Evolutionary conservation across 306 rosid genomes (phyloP), one percentile per base, ranked within the genome.

Genomic region (Quillaja saponaria): DNA sequence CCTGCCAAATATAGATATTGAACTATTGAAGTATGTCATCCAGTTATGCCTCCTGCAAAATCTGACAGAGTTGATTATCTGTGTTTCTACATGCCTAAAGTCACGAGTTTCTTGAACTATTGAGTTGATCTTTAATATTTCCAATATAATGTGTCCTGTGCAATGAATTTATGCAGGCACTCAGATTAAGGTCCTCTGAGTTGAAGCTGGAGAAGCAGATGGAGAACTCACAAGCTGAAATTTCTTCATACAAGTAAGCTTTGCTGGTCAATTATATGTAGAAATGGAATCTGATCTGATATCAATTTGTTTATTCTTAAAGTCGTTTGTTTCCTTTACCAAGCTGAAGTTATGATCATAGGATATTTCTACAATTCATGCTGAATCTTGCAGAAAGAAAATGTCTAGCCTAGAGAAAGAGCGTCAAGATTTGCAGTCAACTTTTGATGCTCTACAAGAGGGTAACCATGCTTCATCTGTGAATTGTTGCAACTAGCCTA

Each of bases 121-220:
- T 25, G 31, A 25, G 31, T 25, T 25, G 3, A 25, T 2, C 31
- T 25, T 25, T 25, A 1, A 25, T 25, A 25, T 25, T 25, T 25
- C 31, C 31, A 25, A 4, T 25, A 25, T 25, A 25, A 25, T 4
- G 4, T 25, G 31, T 25, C 31, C 31, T 25, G 31, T 25, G 31
- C 31, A 25, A 25, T 59, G 51, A 75, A 40, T 58, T 46, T 60
- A 47, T 71, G 38, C 77, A 94, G 99, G 95, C 99, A 60, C 90
- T 94, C 56, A 87, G 84, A 78, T 71, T 94, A 68, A 83, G 97
- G 76, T 94, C 99, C 53, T 87, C 70, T 63, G 99, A 89, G 82
- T 74, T 94, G 71, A 94, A 85, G 90, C 90, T 89, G 66, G 90
- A 81, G 84, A 94, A 89, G 79, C 91, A 83, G 77, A 71, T 89